phyloP scores from a whole-genome alignment of 1,139 yeast species.

The Candida tropicalis region DNA sequence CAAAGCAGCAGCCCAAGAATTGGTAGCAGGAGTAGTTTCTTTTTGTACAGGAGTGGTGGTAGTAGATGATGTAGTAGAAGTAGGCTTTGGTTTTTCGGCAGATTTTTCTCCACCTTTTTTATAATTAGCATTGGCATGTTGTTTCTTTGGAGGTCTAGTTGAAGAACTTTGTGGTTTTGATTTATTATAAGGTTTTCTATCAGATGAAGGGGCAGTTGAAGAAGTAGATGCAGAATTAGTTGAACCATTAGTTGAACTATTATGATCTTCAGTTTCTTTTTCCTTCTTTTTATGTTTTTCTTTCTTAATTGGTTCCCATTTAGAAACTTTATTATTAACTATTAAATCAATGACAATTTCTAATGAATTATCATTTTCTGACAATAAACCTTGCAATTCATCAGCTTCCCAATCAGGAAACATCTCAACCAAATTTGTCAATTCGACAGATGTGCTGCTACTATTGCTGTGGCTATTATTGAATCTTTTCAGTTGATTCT shows the following conservation, averaged over 20 bases:
- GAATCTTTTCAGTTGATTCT: conserved; percentile 50
- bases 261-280: conserved; percentile 23
- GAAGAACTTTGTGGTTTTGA: conserved; percentile 7
- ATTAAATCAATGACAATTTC: conserved; percentile 85
- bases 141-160: conserved; percentile 15
- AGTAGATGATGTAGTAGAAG: not conserved
- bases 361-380: conserved; percentile 71
- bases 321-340: conserved; percentile 72
- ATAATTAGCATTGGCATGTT: conserved; percentile 2
- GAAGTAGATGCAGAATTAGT: conserved; percentile 7
- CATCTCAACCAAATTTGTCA: conserved; percentile 73
- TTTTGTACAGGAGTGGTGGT: conserved; percentile 11
- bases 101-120: conserved; percentile 7
- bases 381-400: conserved; percentile 74
- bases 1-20: conserved; percentile 58
- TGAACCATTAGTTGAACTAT: conserved; percentile 3
- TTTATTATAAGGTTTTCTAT: conserved; percentile 12
- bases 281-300: conserved; percentile 48
- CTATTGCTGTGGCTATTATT: conserved; percentile 23
- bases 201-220: conserved; percentile 9
- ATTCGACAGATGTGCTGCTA: conserved; percentile 27
- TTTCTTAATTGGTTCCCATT: conserved; percentile 60
- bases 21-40: conserved; percentile 24
- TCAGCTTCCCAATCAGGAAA: conserved; percentile 95
- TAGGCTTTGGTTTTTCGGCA: no score